Conservation (phyloP, 371 early-diverging fungal genomes). For the Rhizopus delemar region DNA sequence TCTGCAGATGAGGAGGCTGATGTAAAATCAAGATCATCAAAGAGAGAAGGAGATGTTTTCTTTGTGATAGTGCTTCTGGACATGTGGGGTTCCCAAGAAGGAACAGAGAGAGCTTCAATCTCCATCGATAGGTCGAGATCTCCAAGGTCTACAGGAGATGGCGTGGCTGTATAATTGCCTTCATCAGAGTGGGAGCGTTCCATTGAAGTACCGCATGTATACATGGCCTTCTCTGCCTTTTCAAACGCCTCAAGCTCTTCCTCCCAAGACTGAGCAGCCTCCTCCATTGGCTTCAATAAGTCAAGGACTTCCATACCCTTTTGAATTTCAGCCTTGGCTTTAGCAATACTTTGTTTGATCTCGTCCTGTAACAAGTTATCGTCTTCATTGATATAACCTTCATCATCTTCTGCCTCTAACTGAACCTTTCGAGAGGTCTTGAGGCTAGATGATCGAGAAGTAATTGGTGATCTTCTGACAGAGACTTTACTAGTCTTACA, state of each 20-base stretch:
- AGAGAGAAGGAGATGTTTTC: background rate
- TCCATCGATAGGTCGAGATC: constrained; percentile 36
- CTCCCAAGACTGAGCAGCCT: constrained; percentile 45
- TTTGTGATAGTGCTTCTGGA: constrained; percentile 10
- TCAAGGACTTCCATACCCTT: constrained; percentile 59
- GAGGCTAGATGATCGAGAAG: constrained; percentile 24
- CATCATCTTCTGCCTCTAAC: constrained; percentile 34
- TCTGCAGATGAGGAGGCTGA: constrained; percentile 12
- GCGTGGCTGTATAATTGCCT: constrained; percentile 41
- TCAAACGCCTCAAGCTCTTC: constrained; percentile 45
- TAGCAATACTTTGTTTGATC: constrained; percentile 60
- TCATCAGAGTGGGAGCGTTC: constrained; percentile 37
- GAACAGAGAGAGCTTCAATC: constrained; percentile 42
- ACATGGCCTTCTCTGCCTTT: constrained; percentile 37
- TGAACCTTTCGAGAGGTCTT: constrained; percentile 14
- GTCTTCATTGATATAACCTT: constrained; percentile 35
- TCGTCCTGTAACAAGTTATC: constrained; percentile 31
- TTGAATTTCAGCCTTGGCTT: constrained; percentile 63
- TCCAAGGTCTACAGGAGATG: constrained; percentile 34
- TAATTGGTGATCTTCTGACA: constrained; percentile 14
- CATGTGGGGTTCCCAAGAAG: constrained; percentile 39
- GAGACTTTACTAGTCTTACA: constrained; percentile 12
- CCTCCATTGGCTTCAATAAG: constrained; percentile 46
- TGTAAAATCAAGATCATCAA: constrained; percentile 13
- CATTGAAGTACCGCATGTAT: constrained; percentile 23